Evolutionary conservation across 2,329 filamentous ascomycete species (phyloP).

Genomic region (Furcasterigmium furcatum): DNA sequence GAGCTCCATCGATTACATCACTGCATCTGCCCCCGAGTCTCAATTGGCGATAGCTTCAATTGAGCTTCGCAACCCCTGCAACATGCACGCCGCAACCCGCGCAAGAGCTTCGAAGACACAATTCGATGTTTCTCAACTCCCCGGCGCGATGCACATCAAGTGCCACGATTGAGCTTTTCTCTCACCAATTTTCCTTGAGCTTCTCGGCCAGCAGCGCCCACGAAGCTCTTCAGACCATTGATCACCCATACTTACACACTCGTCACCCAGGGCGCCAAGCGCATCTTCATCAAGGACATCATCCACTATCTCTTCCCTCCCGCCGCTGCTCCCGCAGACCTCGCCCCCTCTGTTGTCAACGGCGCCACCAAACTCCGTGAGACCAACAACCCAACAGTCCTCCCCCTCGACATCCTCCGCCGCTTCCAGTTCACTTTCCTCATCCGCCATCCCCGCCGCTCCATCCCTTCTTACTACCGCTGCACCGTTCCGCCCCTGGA

Average conservation of each 20-base stretch:
- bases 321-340: slow-evolving; percentile 59
- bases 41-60: slow-evolving; percentile 3
- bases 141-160: neutral
- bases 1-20: too few relatives aligned
- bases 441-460: slow-evolving; percentile 89
- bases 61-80: neutral
- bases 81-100: neutral
- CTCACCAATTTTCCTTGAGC: neutral
- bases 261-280: slow-evolving; percentile 63
- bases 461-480: slow-evolving; percentile 91
- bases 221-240: slow-evolving; percentile 4
- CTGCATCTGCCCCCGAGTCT: neutral
- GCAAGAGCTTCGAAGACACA: slow-evolving; percentile 2
- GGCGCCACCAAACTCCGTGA: slow-evolving; percentile 48
- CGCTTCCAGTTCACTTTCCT: slow-evolving; percentile 94
- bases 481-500: slow-evolving; percentile 89
- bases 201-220: neutral
- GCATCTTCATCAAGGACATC: slow-evolving; percentile 98
- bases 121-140: neutral
- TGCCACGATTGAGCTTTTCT: neutral
- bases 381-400: slow-evolving; percentile 76
- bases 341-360: slow-evolving; percentile 74
- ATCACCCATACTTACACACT: neutral
- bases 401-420: slow-evolving; percentile 71
- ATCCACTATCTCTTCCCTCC: slow-evolving; percentile 86